Evolutionary conservation across 2,329 filamentous ascomycete genomes (phyloP), one percentile per base, ranked within the genome.

Genomic region (Fusarium hostae): DNA sequence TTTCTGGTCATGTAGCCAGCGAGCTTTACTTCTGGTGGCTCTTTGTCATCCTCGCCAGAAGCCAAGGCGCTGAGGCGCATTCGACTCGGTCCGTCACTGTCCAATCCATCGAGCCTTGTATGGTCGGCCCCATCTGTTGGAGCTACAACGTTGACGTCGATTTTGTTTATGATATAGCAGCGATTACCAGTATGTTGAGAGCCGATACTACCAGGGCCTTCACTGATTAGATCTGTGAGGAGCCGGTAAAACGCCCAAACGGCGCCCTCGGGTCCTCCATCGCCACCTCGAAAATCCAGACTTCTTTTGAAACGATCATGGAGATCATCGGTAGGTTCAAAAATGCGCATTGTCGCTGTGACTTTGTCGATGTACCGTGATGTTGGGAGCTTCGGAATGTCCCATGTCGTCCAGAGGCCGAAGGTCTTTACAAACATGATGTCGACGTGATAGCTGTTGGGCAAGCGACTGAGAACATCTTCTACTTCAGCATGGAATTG

Each of bases 341-440:
- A 72, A 2, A 72, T 48, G 10, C 69, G 69, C 4, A 72, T 7
- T 0, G 45, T 59, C 20, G 51, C 48, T 5, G 40, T 40, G 3
- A 72, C 15, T 18, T 43, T 55, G 16, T 65, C 35, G 10, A 71
- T 41, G n/a, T 68, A 52, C 9, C 39, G 30, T 12, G 55, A 55
- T 4, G 8, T n/a, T 1, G 68, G 69, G 1, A 11, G 43, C 24
- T 58, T 63, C 2, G 22, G 28, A 4, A 71, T 15, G 8, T 41
- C 13, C 59, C 56, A 72, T 2, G 68, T 69, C 0, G 56, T 32
- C 68, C 56, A 72, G 1, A 69, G 24, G 3, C 69, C 64, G 10
- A 34, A 28, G 12, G 51, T 15, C 7, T 69, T 69, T 1, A 72
- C 35, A 16, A 69, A 48, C 59, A 69, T 72, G 13, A 72, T 39